A percentile compares a stretch with the other conserved stretches of the same genome.
phyloP scores from a whole-genome alignment of 306 rosid genomes.

The Hippophae gyantsensis region DNA sequence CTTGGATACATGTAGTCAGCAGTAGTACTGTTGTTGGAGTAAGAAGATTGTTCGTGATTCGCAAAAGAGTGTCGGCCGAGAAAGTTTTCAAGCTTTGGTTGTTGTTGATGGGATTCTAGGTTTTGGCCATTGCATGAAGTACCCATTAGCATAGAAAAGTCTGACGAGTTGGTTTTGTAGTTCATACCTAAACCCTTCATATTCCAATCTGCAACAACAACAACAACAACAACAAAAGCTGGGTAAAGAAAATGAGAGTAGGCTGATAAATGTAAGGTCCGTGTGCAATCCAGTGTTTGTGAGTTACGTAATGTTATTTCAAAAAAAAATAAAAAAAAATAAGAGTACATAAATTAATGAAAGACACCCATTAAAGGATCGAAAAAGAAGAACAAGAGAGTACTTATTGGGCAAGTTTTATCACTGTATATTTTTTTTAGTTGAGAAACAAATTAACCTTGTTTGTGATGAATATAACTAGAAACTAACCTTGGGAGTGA shows the following conservation, averaged over 20 bases:
- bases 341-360: no score
- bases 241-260: not conserved
- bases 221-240: not conserved
- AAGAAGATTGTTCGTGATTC: conserved; percentile 30
- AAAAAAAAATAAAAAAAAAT: no score
- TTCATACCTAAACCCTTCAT: conserved; percentile 37
- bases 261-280: not conserved
- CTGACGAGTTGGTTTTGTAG: conserved; percentile 31
- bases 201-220: conserved; percentile 52
- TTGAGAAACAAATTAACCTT: no score
- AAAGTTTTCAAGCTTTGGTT: conserved; percentile 82
- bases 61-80: conserved; percentile 64
- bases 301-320: no score
- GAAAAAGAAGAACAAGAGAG: no score
- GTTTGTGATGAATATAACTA: not conserved
- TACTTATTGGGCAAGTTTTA: no score
- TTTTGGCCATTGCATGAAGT: conserved; percentile 35
- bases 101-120: conserved; percentile 35
- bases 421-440: no score
- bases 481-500: conserved; percentile 35
- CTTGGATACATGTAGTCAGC: conserved; percentile 29
- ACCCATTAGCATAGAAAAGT: conserved; percentile 36
- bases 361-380: no score
- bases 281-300: no score
- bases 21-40: conserved; percentile 12